phyloP scores from a whole-genome alignment of 225 moss, liverwort and hornwort genomes.

The Bryoerythrophyllum caledonicum region DNA sequence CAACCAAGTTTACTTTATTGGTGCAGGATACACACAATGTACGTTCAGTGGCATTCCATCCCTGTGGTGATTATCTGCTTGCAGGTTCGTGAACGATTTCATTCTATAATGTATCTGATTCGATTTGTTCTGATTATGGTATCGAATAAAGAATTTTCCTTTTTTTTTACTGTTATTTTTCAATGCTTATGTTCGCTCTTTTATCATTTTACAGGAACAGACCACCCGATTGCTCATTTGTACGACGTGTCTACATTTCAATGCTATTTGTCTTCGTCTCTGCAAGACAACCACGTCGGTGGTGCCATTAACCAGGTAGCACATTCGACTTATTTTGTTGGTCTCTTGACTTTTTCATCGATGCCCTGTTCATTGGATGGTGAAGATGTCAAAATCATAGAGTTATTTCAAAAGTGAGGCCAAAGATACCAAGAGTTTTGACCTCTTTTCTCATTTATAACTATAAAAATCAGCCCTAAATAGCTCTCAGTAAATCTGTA shows the following conservation, averaged over 20 bases:
- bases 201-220: conserved; percentile 55
- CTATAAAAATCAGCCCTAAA: no score
- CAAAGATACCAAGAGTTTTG: no score
- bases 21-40: conserved; percentile 96
- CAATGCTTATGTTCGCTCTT: conserved; percentile 16
- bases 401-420: no score
- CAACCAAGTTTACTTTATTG: conserved; percentile 17
- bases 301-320: conserved; percentile 89
- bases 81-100: conserved; percentile 53
- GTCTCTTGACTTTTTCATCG: conserved; percentile 1
- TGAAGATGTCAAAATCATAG: neutral
- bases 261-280: conserved; percentile 82
- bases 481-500: no score
- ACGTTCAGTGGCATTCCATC: conserved; percentile 88
- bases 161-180: neutral
- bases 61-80: conserved; percentile 86
- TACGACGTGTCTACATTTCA: conserved; percentile 93
- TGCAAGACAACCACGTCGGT: conserved; percentile 81
- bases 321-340: conserved; percentile 5
- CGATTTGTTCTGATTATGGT: neutral
- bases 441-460: no score
- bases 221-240: conserved; percentile 81
- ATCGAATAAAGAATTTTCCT: neutral
- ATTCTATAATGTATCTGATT: conserved; percentile 1
- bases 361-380: neutral